Base-by-base conservation (phyloP, 2,329 filamentous ascomycete genomes). In the Lomentospora prolificans region DNA sequence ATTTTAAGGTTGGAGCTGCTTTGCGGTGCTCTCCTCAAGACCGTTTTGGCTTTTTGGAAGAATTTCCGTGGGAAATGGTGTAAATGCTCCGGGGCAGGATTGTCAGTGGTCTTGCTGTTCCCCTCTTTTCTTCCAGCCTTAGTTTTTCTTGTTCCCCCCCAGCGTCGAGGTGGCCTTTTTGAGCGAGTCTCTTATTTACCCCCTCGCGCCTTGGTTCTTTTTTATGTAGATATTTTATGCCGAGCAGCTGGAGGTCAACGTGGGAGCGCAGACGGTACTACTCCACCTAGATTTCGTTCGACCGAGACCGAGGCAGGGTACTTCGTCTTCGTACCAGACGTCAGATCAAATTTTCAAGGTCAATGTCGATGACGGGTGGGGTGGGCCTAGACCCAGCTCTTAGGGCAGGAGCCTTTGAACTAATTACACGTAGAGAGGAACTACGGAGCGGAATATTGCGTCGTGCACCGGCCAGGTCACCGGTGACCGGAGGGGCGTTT, bases 381-480 rank as follows among this genome's bases (percentile, higher is more conserved):
- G 44, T 48, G 44, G 44, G 44, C 44, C 44, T 48, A 48, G 44
- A 48, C 44, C 44, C n/a, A 17, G 22, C 17, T 22, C 17, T 10
- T 25, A 22, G 44, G 44, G 44, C 44, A 48, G 24, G 22, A 19
- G 24, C 17, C 44, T 25, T 25, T 48, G 17, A 48, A 19, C 44
- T 25, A 48, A 48, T 22, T 48, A 27, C 41, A 48, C 19, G 41
- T 4, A 48, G 41, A 48, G 41, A 24, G n/a, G 41, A 24, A 48
- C 14, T 22, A 19, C 17, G 17, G 44, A 48, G 44, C 17, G 41
- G 41, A 22, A 48, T 48, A 48, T 48, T 22, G 22, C 44, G 12
- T 33, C 12, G 44, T 48, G 44, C 44, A 48, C 44, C 44, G 44
- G 44, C 44, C 44, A 48, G 10, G 44, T 48, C 44, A 48, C 44